Evolutionary conservation across 1,284 basidiomycete species (phyloP).

Genomic region (Naganishia liquefaciens): DNA sequence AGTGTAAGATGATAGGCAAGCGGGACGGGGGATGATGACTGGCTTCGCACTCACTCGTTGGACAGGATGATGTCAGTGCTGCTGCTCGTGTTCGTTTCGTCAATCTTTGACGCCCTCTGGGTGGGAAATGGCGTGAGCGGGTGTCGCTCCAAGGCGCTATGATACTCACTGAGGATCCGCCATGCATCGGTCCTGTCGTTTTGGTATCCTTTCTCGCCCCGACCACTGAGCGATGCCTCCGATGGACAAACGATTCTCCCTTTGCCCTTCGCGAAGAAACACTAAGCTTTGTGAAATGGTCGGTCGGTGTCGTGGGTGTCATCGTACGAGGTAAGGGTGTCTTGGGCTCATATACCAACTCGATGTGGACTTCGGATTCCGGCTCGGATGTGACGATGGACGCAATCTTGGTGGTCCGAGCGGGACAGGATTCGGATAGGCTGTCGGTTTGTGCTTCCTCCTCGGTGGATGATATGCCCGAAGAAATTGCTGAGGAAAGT

Average conservation of each 20-base stretch:
- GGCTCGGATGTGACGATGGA: background rate
- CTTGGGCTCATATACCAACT: constrained; percentile 8
- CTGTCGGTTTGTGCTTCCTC: constrained; percentile 3
- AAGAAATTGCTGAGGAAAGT: constrained; percentile 11
- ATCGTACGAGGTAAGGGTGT: constrained; percentile 3
- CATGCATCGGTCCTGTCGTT: too few relatives aligned
- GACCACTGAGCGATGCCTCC: background rate
- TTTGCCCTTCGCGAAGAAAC: constrained; percentile 10
- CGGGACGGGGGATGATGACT: background rate
- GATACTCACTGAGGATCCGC: too few relatives aligned
- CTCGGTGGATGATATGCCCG: constrained; percentile 11
- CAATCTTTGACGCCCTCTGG: too few relatives aligned
- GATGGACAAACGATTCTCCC: constrained; percentile 16
- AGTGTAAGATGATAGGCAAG: too few relatives aligned
- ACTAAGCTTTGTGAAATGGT: constrained; percentile 15
- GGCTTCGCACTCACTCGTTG: background rate
- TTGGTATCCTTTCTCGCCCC: too few relatives aligned
- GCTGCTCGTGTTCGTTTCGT: too few relatives aligned
- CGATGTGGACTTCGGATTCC: constrained; percentile 12
- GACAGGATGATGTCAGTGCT: too few relatives aligned
- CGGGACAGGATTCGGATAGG: background rate
- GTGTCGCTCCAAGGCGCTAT: too few relatives aligned
- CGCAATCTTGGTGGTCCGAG: background rate
- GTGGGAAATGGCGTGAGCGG: too few relatives aligned
- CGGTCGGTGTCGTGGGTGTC: constrained; percentile 18